Base-by-base conservation (phyloP, 2,329 filamentous ascomycete species). In the Fusarium euwallaceae region DNA sequence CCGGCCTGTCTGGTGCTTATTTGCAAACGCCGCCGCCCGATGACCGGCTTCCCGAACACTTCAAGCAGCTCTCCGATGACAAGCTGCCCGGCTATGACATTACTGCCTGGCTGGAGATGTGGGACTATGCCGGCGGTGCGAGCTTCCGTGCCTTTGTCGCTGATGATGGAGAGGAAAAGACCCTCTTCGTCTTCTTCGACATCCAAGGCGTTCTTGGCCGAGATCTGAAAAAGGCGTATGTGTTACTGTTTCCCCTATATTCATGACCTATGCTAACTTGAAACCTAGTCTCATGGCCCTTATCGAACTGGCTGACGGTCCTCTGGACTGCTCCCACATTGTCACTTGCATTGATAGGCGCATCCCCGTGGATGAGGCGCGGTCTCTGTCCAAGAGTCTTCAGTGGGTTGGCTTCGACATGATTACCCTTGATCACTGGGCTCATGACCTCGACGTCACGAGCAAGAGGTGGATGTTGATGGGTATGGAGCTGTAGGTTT, bases 331-430 rank as follows among this genome's bases (percentile, higher is more conserved):
- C 84, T 88, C 90, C 65, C 90, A 93, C 80, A 90, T 98, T 72
- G 91, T 97, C 73, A 91, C 95, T 78, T 95, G 94, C 83, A 88
- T 97, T 72, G 94, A 96, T 82, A 93, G 95, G 73, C 86, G 87
- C 55, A 90, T 92, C 72, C 88, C 90, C 43, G 84, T 88, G 29
- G 85, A 88, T 69, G 91, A 94, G 72, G 86, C 89, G 67, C 90
- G 92, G 76, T 87, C 91, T 68, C 87, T 96, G 76, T 91, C 93
- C 79, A 94, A 93, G 82, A 95, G 95, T 79, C 89, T 98, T 61
- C 94, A 95, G 82, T 98, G 95, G 95, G 95, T 97, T 74, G 95
- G 95, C 65, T 98, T 98, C 81, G 93, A 94, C 80, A 89, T 96
- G 76, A 92, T 91, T 60, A 96, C 94, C 27, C 87, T 98, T 51